These are phyloP conservation scores for Henckelia pumila DNA, from an alignment of 257 asterid genomes.

Conservation along the genomic window DNA sequence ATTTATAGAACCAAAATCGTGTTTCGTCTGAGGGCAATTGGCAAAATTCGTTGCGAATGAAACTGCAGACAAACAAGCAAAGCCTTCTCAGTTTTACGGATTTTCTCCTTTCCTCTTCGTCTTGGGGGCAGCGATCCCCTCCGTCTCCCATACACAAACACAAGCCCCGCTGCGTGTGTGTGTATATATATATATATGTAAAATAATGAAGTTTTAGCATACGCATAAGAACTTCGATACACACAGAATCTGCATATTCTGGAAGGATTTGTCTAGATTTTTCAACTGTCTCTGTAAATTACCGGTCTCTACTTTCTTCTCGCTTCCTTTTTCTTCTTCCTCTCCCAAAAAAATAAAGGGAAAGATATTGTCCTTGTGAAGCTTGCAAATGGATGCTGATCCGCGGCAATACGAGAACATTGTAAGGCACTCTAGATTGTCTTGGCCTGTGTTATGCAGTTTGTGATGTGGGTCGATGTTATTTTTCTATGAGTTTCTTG, in stretches of 20 bases:
- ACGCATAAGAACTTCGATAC: not conserved
- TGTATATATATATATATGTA: too few species aligned
- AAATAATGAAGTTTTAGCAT: not conserved
- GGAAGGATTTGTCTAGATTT: not conserved
- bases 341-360: not conserved
- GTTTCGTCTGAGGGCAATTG: too few species aligned
- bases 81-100: not conserved
- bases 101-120: too few species aligned
- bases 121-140: not conserved
- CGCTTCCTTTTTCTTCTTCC: not conserved
- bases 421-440: constrained; percentile 32
- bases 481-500: not conserved
- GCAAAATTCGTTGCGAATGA: too few species aligned
- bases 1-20: too few species aligned
- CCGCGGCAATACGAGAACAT: constrained; percentile 46
- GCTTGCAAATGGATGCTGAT: constrained; percentile 40
- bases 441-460: constrained; percentile 7
- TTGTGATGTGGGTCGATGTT: constrained; percentile 17
- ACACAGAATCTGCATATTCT: not conserved
- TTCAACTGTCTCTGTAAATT: not conserved
- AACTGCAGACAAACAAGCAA: too few species aligned
- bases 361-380: constrained; percentile 3
- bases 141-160: constrained; percentile 2
- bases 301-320: not conserved
- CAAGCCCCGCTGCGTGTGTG: not conserved